These are phyloP conservation scores for Tripterygium wilfordii DNA, from an alignment of 177 flowering plant species.

Conservation along the genomic window DNA sequence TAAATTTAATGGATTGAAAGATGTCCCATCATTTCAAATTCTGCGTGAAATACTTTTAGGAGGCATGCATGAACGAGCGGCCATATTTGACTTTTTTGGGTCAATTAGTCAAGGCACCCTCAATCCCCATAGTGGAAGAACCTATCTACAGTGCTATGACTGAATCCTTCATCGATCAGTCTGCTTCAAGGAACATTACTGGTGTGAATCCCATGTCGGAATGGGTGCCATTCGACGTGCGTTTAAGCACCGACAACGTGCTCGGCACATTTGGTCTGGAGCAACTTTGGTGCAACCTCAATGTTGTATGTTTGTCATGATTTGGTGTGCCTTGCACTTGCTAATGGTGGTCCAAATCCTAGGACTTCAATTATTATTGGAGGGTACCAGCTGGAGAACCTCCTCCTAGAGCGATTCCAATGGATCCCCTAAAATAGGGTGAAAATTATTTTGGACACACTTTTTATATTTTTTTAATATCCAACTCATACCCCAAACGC, in stretches of 20 bases:
- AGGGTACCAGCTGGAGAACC: slow-evolving; percentile 25
- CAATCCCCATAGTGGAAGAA: slow-evolving; percentile 26
- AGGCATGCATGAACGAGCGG: too few relatives aligned
- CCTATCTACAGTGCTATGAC: slow-evolving; percentile 24
- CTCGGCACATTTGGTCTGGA: slow-evolving; percentile 34
- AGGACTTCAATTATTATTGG: slow-evolving; percentile 55
- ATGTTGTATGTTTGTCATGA: slow-evolving; percentile 35
- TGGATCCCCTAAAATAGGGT: too few relatives aligned
- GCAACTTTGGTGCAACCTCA: slow-evolving; percentile 42
- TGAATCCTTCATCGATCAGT: slow-evolving; percentile 18
- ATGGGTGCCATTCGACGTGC: slow-evolving; percentile 40
- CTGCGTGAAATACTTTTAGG: too few relatives aligned
- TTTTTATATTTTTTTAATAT: too few relatives aligned
- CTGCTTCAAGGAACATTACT: slow-evolving; percentile 19
- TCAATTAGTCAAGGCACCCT: slow-evolving; percentile 44
- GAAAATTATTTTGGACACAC: too few relatives aligned
- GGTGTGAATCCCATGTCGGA: slow-evolving; percentile 29
- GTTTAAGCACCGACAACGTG: slow-evolving; percentile 23
- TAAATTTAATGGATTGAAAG: too few relatives aligned
- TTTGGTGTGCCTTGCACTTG: slow-evolving; percentile 48
- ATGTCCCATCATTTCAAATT: too few relatives aligned
- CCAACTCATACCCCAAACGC: too few relatives aligned
- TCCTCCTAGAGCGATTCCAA: slow-evolving; percentile 17
- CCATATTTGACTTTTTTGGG: too few relatives aligned
- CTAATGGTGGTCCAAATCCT: slow-evolving; percentile 43